Evolutionary conservation across 176 grass and related monocot genomes (phyloP), one percentile per base, ranked within the genome.

Genomic region (Chrysopogon serrulatus): DNA sequence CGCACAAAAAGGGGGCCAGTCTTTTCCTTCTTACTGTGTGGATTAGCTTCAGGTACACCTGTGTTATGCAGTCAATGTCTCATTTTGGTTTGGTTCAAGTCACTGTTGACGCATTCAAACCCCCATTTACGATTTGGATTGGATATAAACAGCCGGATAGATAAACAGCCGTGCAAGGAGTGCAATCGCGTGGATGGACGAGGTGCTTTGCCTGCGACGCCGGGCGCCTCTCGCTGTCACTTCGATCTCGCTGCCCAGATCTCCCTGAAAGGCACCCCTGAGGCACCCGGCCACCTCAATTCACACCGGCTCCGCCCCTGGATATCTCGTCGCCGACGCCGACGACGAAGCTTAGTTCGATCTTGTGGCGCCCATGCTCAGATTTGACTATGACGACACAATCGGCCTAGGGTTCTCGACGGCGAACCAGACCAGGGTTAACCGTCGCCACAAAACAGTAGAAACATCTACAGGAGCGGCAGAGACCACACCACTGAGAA

Each of bases 181-280:
- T 2, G 78, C 34, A 75, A 45, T 24, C 37, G 78, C 73, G 72
- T 77, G 10, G 59, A 42, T 57, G 32, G 65, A 86, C 72, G 83
- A 48, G 44, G 73, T 41, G 56, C 28, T 4, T 90, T 79, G 80
- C 89, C 89, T 87, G 80, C 68, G 26, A 9, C 39, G 40, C 68
- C 21, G 80, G 89, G 84, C 89, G 28, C 6, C 88, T 79, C 44
- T 48, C 65, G 10, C 88, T 21, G 28, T 84, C 76, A 47, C 57
- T 31, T 61, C 8, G 31, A 17, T 57, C 28, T 19, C 39, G 0
- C 27, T 34, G 40, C 8, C 8, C 66, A 1, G 37, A 56, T 77
- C 73, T 35, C 42, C 30, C 6, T 66, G 88, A 83, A 73, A 90
- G 79, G 1, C 47, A 33, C 66, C 8, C 73, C 23, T 83, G 84